A percentile compares a stretch with the other conserved stretches of the same genome.
Evolutionary conservation across 129 eudicot species (phyloP).

Genomic region (Mikania micrantha): DNA sequence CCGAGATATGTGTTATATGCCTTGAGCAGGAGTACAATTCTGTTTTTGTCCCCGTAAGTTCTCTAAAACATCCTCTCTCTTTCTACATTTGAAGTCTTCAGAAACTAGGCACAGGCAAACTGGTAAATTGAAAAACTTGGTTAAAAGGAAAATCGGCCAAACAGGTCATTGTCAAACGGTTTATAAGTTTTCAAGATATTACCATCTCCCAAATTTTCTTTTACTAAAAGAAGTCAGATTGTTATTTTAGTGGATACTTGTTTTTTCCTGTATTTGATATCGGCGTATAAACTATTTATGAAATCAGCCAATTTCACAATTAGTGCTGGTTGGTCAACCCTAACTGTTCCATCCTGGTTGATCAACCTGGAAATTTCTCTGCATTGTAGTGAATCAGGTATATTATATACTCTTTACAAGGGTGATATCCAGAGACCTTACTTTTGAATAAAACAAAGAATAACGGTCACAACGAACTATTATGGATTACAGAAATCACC

Average conservation of each 20-base stretch:
- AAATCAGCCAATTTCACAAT: background rate
- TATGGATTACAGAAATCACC: no score
- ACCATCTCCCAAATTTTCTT: background rate
- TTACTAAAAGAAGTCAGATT: background rate
- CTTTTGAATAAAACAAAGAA: no score
- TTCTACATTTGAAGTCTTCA: background rate
- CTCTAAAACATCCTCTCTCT: background rate
- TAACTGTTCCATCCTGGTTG: background rate
- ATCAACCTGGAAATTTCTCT: no score
- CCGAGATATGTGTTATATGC: slow-evolving; percentile 93
- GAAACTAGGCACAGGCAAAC: background rate
- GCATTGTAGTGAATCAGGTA: no score
- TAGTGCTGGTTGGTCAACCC: background rate
- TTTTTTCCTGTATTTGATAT: no score
- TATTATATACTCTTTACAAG: no score
- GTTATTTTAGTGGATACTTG: background rate
- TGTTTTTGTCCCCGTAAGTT: slow-evolving; percentile 95
- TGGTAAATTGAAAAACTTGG: background rate
- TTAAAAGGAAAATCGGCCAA: background rate
- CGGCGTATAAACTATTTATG: background rate
- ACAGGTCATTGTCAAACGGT: background rate
- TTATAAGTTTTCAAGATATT: background rate
- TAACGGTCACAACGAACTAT: no score
- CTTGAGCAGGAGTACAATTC: slow-evolving; percentile 91
- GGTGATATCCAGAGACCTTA: no score